Evolutionary conservation across 495 filamentous ascomycete genomes (phyloP).

Genomic region (Coniosporium apollinis): DNA sequence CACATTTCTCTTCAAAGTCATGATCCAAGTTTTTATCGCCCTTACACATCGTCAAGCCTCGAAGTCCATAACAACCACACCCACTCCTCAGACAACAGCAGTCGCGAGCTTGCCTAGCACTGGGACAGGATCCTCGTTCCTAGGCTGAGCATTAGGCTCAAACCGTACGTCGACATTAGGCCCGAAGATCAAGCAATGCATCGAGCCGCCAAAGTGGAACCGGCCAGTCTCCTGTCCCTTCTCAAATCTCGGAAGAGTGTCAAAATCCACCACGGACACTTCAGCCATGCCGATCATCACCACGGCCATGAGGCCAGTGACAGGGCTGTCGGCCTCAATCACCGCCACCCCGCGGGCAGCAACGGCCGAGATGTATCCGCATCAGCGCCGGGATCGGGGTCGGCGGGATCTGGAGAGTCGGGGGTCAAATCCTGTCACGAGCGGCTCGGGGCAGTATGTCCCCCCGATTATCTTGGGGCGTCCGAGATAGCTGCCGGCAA

Average conservation of each 20-base stretch:
- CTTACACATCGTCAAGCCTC: too few relatives aligned
- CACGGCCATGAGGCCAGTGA: constrained; percentile 48
- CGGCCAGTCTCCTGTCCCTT: constrained; percentile 56
- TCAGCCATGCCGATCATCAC: constrained; percentile 56
- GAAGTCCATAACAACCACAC: too few relatives aligned
- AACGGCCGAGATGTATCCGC: constrained; percentile 41
- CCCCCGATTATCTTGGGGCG: constrained; percentile 24
- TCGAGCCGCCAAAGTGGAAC: constrained; percentile 60
- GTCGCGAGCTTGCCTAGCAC: too few relatives aligned
- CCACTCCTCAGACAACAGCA: too few relatives aligned
- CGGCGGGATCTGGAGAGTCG: constrained; percentile 17
- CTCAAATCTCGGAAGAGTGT: constrained; percentile 6
- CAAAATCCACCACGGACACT: constrained; percentile 35
- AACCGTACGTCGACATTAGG: constrained; percentile 11
- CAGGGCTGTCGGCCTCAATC: constrained; percentile 48
- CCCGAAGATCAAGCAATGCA: constrained; percentile 45
- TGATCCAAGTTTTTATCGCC: too few relatives aligned
- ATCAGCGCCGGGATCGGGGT: constrained; percentile 25
- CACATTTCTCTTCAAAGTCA: too few relatives aligned
- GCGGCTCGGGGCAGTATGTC: constrained; percentile 51
- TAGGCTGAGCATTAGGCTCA: too few relatives aligned
- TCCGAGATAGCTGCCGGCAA: constrained; percentile 15
- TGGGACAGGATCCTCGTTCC: too few relatives aligned
- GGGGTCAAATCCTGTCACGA: constrained; percentile 33
- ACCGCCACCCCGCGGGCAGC: constrained; percentile 48